Conservation (phyloP, 2,329 filamentous ascomycete species). For the Neobulgaria alba region DNA sequence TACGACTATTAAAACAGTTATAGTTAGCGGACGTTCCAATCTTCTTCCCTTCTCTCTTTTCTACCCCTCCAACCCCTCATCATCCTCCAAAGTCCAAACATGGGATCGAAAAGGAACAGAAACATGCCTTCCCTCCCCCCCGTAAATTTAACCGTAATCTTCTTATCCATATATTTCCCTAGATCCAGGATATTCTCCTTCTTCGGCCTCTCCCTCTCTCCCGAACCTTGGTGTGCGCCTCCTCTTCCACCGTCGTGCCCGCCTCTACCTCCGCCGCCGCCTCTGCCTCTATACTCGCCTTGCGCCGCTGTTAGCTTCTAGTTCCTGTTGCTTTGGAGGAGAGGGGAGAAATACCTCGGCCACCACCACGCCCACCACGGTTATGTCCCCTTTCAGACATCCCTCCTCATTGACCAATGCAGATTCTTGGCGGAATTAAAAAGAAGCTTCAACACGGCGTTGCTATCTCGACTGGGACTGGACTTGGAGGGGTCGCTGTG, state of each 20-base stretch:
- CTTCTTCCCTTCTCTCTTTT: no score
- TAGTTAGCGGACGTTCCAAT: no score
- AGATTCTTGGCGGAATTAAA: no score
- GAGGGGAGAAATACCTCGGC: constrained; percentile 11
- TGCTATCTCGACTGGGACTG: no score
- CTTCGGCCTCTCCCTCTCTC: constrained; percentile 63
- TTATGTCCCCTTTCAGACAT: constrained; percentile 24
- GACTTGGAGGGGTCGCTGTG: no score
- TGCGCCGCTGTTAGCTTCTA: background rate
- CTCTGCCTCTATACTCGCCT: no score
- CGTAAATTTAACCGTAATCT: constrained; percentile 92
- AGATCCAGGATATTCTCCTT: constrained; percentile 98
- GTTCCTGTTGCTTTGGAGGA: background rate
- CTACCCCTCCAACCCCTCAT: no score
- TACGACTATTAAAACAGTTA: constrained; percentile 49
- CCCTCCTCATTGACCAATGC: no score
- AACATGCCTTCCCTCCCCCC: constrained; percentile 77
- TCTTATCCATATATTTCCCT: constrained; percentile 94
- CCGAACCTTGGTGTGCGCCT: constrained; percentile 40
- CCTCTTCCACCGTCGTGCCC: constrained; percentile 21
- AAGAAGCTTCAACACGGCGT: no score
- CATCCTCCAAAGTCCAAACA: no score
- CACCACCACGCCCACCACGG: constrained; percentile 19
- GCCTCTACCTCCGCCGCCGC: constrained; percentile 11
- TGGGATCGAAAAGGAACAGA: background rate